Evolutionary conservation across 495 filamentous ascomycete genomes (phyloP).

Genomic region (Penicillium herquei): DNA sequence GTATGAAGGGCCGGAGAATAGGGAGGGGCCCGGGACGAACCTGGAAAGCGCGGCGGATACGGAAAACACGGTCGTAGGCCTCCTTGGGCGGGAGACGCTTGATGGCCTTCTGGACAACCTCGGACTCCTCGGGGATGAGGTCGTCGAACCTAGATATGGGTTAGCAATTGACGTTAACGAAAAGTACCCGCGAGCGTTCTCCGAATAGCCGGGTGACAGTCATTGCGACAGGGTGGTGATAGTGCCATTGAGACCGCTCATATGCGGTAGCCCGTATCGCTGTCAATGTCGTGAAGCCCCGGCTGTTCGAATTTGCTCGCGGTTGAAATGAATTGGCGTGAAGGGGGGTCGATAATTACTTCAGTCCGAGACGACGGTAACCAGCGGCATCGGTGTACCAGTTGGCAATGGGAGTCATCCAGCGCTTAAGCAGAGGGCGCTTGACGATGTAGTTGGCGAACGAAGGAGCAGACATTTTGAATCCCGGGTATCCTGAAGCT

Average conservation of each 20-base stretch:
- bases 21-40: constrained; percentile 40
- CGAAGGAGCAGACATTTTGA: constrained; percentile 71
- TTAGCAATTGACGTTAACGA: constrained; percentile 15
- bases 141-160: constrained; percentile 73
- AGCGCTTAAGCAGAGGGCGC: constrained; percentile 78
- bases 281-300: neutral
- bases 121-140: constrained; percentile 86
- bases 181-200: constrained; percentile 13
- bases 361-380: constrained; percentile 89
- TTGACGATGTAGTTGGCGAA: constrained; percentile 69
- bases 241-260: constrained; percentile 3
- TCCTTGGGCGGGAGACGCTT: constrained; percentile 88
- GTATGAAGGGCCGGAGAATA: constrained; percentile 1
- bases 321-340: constrained; percentile 10
- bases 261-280: neutral
- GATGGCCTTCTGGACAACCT: constrained; percentile 78
- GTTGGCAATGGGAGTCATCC: constrained; percentile 73
- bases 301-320: constrained; percentile 10
- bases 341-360: constrained; percentile 51
- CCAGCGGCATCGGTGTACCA: constrained; percentile 86
- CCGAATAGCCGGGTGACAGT: constrained; percentile 20
- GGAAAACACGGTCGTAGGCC: constrained; percentile 94
- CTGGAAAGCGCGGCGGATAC: constrained; percentile 93
- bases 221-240: constrained; percentile 11
- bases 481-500: constrained; percentile 34